These are phyloP conservation scores for Mortierella sp. DNA, from an alignment of 371 early-diverging fungal species.

Conservation along the genomic window DNA sequence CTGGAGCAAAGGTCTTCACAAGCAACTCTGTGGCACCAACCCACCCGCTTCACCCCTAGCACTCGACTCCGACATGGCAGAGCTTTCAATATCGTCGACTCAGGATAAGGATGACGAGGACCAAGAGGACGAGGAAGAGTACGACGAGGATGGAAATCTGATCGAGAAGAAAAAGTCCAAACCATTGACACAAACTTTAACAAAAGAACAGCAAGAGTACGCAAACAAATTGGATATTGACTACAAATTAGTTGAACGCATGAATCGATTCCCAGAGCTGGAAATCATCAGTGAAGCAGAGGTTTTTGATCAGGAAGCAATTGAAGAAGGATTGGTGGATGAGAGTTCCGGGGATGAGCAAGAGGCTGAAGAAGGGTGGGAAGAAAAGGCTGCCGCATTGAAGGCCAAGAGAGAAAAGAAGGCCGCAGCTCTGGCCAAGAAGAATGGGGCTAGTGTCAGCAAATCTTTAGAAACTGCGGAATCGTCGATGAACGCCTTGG, in stretches of 20 bases:
- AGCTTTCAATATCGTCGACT: conserved; percentile 37
- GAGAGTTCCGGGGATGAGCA: conserved; percentile 54
- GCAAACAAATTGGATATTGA: conserved; percentile 54
- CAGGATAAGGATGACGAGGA: conserved; percentile 32
- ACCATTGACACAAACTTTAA: conserved; percentile 38
- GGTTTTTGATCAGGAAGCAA: conserved; percentile 57
- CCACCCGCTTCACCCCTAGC: conserved; percentile 16
- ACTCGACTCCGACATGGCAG: conserved; percentile 19
- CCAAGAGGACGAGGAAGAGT: conserved; percentile 42
- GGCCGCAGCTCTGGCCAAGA: conserved; percentile 26
- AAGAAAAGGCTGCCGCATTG: conserved; percentile 41
- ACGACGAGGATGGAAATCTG: conserved; percentile 46
- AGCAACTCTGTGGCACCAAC: conserved; percentile 68
- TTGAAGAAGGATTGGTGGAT: conserved; percentile 46
- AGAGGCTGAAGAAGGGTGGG: conserved; percentile 58
- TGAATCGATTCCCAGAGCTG: conserved; percentile 50
- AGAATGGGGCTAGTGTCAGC: conserved; percentile 31
- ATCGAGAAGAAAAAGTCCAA: conserved; percentile 38
- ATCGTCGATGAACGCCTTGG: conserved; percentile 60
- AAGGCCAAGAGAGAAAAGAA: conserved; percentile 41
- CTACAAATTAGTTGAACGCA: conserved; percentile 38
- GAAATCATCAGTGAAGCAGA: conserved; percentile 58
- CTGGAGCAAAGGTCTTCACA: conserved; percentile 86
- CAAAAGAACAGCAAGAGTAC: conserved; percentile 65
- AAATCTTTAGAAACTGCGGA: conserved; percentile 37